phyloP scores from a whole-genome alignment of 2,329 filamentous ascomycete genomes.

The Blastomyces silverae region DNA sequence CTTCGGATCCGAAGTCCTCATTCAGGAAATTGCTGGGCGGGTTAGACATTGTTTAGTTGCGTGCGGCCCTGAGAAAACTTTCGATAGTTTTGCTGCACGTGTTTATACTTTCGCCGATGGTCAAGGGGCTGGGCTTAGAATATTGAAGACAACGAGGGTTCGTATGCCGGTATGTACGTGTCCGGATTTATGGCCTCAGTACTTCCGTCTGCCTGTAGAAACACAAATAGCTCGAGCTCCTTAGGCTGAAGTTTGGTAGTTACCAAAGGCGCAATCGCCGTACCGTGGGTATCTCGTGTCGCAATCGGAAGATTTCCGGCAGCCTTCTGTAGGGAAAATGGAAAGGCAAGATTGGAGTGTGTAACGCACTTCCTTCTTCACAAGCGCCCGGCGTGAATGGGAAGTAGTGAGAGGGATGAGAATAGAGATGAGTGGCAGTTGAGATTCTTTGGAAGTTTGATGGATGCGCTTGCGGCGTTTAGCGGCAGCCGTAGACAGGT shows the following conservation, averaged over 20 bases:
- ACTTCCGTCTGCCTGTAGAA: background rate
- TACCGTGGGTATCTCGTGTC: background rate
- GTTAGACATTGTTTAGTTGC: conserved; percentile 28
- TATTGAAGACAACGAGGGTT: background rate
- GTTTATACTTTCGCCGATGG: background rate
- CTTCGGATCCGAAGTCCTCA: conserved; percentile 51
- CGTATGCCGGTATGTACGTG: background rate
- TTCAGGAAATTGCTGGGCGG: conserved; percentile 40
- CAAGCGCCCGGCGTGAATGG: conserved; percentile 5
- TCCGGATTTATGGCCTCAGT: background rate
- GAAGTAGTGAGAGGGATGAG: background rate
- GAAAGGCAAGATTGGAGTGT: background rate
- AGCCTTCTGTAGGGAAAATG: background rate
- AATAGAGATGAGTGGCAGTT: background rate
- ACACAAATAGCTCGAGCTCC: background rate
- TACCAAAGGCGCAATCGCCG: background rate
- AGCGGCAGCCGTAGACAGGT: background rate
- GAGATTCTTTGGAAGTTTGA: conserved; percentile 7
- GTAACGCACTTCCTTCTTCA: background rate
- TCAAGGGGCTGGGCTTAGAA: background rate
- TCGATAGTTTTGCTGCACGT: background rate
- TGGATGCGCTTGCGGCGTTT: background rate
- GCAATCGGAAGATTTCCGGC: background rate
- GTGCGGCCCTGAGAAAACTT: background rate
- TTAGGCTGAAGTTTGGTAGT: background rate